These are phyloP conservation scores for Cynara cardunculus DNA, from an alignment of 129 eudicot species.

Conservation along the genomic window DNA sequence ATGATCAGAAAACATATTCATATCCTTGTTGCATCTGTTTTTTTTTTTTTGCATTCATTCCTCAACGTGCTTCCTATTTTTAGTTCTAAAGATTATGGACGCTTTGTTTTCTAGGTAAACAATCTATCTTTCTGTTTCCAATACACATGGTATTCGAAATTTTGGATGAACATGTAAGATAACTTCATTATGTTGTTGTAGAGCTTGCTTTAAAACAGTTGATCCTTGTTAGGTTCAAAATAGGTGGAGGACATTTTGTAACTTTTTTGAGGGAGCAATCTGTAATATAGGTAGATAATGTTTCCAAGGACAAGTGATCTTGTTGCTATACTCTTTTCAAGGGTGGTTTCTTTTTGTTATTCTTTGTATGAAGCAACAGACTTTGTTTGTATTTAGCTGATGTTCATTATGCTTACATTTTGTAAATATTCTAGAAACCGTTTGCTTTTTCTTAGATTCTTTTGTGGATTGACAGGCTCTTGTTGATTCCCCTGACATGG, in stretches of 20 bases:
- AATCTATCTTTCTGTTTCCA: neutral
- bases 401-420: neutral
- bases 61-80: neutral
- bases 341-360: neutral
- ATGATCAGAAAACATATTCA: neutral
- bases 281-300: neutral
- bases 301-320: neutral
- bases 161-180: neutral
- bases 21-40: neutral
- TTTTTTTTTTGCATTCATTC: neutral
- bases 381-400: neutral
- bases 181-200: neutral
- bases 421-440: neutral
- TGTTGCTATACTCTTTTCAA: neutral
- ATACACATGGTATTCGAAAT: neutral
- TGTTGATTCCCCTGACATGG: constrained; percentile 77
- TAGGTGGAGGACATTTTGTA: neutral
- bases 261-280: neutral
- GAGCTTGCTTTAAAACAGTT: neutral
- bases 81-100: neutral
- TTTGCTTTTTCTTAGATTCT: neutral
- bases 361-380: neutral
- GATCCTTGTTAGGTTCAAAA: neutral
- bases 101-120: neutral
- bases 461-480: constrained; percentile 43